Evolutionary conservation across 2,329 filamentous ascomycete species (phyloP), one percentile per base, ranked within the genome.

Genomic region (Immersiporthe knoxdaviesiana): DNA sequence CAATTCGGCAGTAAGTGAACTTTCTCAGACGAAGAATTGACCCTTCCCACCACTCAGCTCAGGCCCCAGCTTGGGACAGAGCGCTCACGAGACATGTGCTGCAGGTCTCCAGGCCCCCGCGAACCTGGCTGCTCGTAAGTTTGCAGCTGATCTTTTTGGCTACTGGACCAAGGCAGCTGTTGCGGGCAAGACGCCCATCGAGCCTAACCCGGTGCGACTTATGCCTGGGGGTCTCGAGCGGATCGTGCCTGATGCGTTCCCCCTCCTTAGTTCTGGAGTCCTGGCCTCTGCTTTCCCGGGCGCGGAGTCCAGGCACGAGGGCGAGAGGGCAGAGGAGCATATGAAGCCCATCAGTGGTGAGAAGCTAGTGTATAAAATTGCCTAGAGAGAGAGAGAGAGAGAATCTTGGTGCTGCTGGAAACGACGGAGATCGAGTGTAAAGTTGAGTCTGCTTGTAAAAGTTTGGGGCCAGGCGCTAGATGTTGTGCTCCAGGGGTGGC

Each of bases 61-160:
- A 35, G 6, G 21, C 30, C n/a, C 14, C 27, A n/a, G 7, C 56
- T 11, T 11, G 7, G 32, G 56, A 41, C 41, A 39, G 18, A 18
- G 27, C n/a, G 18, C 63, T 32, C 10, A 65, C 63, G 27, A 27
- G 14, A 54, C 10, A 21, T 27, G n/a, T n/a, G n/a, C 35, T 27
- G 14, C 50, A 65, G 63, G 50, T n/a, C 16, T 58, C n/a, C 16
- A 37, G 3, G 1, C 54, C 18, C 50, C 63, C 18, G 63, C 32
- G 11, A 65, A 65, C 16, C 47, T 18, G 35, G 47, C 11, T 21
- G 63, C 63, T 27, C 63, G 75, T 6, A 32, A 37, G 0, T 79
- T 79, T 65, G 77, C 80, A 3, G 75, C 75, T 4, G 67, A 68
- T 0, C 82, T 82, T 61, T 83, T 78, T 47, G 56, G 72, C 1